phyloP scores from a whole-genome alignment of 306 rosid genomes.

The Dryas alaskensis region DNA sequence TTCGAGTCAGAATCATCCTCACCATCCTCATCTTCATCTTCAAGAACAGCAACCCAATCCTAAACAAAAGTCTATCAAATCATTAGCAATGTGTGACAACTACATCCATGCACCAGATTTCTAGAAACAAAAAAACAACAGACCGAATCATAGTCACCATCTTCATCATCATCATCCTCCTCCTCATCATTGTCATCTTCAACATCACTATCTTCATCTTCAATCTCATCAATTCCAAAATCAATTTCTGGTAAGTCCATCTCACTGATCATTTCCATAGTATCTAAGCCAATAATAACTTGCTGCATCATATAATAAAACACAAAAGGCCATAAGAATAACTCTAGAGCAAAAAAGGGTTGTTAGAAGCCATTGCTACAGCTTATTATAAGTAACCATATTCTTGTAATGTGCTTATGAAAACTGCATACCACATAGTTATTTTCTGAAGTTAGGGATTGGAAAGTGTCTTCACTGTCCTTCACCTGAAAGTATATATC shows the following conservation, averaged over 20 bases:
- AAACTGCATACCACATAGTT: constrained; percentile 75
- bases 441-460: constrained; percentile 71
- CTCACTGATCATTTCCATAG: constrained; percentile 78
- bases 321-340: constrained; percentile 22
- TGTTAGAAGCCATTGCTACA: not conserved
- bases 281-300: constrained; percentile 85
- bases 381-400: not conserved
- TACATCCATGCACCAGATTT: constrained; percentile 11
- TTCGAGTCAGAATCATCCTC: constrained; percentile 58
- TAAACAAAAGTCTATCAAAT: constrained; percentile 38
- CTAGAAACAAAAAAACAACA: constrained; percentile 20
- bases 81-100: constrained; percentile 20
- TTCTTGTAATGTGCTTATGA: not conserved
- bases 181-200: constrained; percentile 48
- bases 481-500: constrained; percentile 90
- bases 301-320: constrained; percentile 57
- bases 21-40: constrained; percentile 72
- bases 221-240: constrained; percentile 83
- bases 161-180: constrained; percentile 41
- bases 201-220: constrained; percentile 58
- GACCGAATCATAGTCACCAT: constrained; percentile 72
- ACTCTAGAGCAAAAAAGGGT: not conserved
- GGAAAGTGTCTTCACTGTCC: constrained; percentile 63
- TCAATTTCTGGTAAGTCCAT: constrained; percentile 84
- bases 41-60: constrained; percentile 88